Percentiles rank a stretch among this genome's conserved stretches.
phyloP scores from a whole-genome alignment of 2,329 filamentous ascomycete genomes.

The Exutisphaerella laricina region DNA sequence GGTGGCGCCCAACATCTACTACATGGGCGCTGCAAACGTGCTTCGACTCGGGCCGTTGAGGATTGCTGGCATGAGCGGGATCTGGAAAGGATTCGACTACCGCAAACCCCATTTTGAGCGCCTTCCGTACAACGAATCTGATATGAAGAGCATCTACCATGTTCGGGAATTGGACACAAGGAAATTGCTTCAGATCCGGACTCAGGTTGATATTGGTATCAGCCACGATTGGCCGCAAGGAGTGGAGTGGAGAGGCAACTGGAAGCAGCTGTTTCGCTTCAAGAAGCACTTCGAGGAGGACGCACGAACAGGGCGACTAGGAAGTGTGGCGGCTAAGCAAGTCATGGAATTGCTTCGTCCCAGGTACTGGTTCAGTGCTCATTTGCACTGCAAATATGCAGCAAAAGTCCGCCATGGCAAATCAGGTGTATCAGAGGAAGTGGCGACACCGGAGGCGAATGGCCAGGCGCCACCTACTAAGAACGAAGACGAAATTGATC shows the following conservation, averaged over 20 bases:
- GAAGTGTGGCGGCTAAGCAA: constrained; percentile 71
- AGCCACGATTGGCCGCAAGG: constrained; percentile 94
- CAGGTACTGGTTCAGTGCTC: constrained; percentile 81
- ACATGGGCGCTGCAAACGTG: constrained; percentile 88
- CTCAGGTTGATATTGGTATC: constrained; percentile 82
- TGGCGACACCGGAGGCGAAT: background rate
- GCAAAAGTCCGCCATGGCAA: constrained; percentile 52
- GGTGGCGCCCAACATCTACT: constrained; percentile 97
- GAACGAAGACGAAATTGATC: constrained; percentile 63
- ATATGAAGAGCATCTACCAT: constrained; percentile 81
- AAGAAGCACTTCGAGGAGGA: constrained; percentile 75
- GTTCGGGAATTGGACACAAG: constrained; percentile 84
- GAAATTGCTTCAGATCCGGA: constrained; percentile 77
- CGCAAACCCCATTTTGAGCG: constrained; percentile 76
- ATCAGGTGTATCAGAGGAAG: background rate
- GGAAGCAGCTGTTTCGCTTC: constrained; percentile 59
- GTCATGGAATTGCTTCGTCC: constrained; percentile 79
- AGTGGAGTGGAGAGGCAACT: constrained; percentile 73
- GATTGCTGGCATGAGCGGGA: constrained; percentile 85
- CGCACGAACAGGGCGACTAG: constrained; percentile 67
- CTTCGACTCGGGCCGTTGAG: constrained; percentile 75
- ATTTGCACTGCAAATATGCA: constrained; percentile 82
- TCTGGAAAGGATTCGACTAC: constrained; percentile 91
- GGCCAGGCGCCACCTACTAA: background rate
- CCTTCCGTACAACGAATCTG: constrained; percentile 71